Base-by-base conservation (phyloP, 2,329 filamentous ascomycete genomes). In the Colletotrichum graminicola region DNA sequence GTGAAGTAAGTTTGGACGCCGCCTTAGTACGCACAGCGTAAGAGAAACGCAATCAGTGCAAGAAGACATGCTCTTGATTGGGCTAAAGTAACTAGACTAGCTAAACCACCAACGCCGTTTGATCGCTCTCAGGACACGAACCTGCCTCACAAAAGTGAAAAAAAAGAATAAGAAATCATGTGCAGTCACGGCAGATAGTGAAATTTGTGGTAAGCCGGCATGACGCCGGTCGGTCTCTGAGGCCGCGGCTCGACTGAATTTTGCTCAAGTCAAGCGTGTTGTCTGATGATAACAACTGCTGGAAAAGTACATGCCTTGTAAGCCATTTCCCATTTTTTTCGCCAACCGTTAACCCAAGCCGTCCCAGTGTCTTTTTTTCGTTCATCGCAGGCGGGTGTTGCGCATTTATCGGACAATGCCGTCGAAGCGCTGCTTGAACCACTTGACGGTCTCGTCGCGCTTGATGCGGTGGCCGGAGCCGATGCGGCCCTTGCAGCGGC, bases 361-460 rank as follows among this genome's bases (percentile, higher is more conserved):
- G 55, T 72, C 75, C 70, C 69, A 59, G 67, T 41, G 56, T 62
- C 54, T n/a, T 59, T 54, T 71, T 71, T 71, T 68, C 39, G 41
- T 43, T 71, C 64, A n/a, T 71, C 41, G 65, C 65, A 63, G 29
- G 39, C 47, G 14, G 59, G 54, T 12, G 57, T 41, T 74, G 75
- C 75, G 77, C 82, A 81, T 91, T 94, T 97, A 98, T 89, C 96
- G 92, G 88, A 99, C 94, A 84, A 98, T 98, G 84, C 95, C 96
- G 84, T 98, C 94, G 91, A 97, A 98, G 86, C 94, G 92, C 81
- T 83, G 80, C 88, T 90, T 90, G 88, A 90, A 99, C 96, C 96
- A 99, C 90, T 95, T 97, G 88, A 98, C 87, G 82, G 95, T 98
- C 91, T 99, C 96, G 76, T 90, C 86, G 83, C 94, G 93, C 91